Base-by-base conservation (phyloP, 352 stramenopile species). In the Globisporangium polare region DNA sequence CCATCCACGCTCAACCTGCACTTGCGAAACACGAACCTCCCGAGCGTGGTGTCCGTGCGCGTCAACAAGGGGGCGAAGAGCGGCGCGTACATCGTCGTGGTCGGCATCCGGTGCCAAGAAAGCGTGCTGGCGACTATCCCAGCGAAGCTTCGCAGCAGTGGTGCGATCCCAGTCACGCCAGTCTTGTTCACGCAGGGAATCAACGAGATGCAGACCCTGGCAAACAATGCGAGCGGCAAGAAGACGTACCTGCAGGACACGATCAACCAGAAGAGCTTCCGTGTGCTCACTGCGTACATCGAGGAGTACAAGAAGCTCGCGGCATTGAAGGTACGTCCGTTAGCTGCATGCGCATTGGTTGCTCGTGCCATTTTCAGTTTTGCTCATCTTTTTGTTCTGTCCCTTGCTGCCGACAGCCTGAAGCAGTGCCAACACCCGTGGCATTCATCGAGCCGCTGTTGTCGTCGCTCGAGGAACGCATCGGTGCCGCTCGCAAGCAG, bases 141-240 rank as follows among this genome's bases (percentile, higher is more conserved):
- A 17, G 52, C 62, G 12, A 70, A 46, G 2, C 72, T 94, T 22
- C 80, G 76, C 39, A 73, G 56, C 0, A 83, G 81, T 12, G 67
- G 73, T 12, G 66, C 69, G 15, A 86, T 93, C 35, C 29, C 62
- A 6, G 78, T 92, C 26, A 89, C 74, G 7, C 77, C 83, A 0
- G 66, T 95, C 45, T 68, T 88, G 53, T 89, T 86, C 60, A 86
- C 86, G 10, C 80, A 95, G 53, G 80, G 83, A 39, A 87, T 95
- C 63, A 90, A 90, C 42, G 83, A 92, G 64, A 90, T 89, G 77
- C 83, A 92, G 73, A 90, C 83, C 17, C 60, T 92, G 52, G 78
- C 80, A 22, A 92, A 92, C 66, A 90, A 84, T 37, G 75, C 78
- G 20, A 80, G 75, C 50, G 73, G 65, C 31, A 85, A 74, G 60